Percentiles rank a stretch among this genome's conserved stretches.
These are phyloP conservation scores for Aspergillus coremiiformis DNA, from an alignment of 495 filamentous ascomycete species.

Conservation along the genomic window DNA sequence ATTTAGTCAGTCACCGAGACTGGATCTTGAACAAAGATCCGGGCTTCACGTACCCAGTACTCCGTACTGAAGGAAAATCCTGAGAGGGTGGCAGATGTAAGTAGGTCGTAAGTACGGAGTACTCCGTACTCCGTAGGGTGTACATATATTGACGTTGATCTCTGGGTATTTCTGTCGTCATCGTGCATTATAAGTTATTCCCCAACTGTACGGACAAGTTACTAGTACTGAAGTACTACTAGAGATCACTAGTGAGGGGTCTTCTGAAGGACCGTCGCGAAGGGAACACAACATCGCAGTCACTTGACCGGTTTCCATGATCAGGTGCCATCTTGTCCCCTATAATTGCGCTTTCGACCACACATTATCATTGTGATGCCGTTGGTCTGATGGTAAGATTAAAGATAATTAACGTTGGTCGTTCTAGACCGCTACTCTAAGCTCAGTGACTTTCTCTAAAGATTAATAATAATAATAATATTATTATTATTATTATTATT, in stretches of 20 bases:
- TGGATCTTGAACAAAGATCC: background rate
- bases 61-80: background rate
- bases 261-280: background rate
- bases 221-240: background rate
- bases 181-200: background rate
- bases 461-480: too few relatives aligned
- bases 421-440: background rate
- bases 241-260: background rate
- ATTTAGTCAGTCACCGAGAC: too few relatives aligned
- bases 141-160: too few relatives aligned
- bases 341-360: background rate
- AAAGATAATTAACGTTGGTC: background rate
- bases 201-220: background rate
- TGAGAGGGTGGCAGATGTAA: background rate
- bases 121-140: too few relatives aligned
- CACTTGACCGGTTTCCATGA: background rate
- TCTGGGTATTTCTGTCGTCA: background rate
- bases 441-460: too few relatives aligned
- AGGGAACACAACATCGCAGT: background rate
- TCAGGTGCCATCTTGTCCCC: background rate
- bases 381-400: background rate
- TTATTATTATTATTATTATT: background rate
- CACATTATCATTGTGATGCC: background rate
- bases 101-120: too few relatives aligned
- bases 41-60: background rate